Evolutionary conservation across 2,329 filamentous ascomycete species (phyloP).

Genomic region (Seiridium unicorne): DNA sequence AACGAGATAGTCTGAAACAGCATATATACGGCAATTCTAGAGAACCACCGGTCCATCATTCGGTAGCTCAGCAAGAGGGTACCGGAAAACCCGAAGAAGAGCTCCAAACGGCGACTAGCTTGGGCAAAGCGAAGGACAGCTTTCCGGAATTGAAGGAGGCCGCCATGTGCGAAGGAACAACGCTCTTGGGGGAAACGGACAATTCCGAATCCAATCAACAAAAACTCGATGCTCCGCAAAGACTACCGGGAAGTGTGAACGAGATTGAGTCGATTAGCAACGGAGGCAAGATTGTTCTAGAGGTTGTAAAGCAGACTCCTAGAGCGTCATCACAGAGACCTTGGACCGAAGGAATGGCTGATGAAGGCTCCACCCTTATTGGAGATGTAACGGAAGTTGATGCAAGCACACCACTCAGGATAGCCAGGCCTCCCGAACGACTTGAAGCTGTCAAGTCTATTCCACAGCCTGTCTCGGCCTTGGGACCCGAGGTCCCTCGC

Average conservation of each 20-base stretch:
- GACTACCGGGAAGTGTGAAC: background rate
- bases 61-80: too few relatives aligned
- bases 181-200: background rate
- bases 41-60: too few relatives aligned
- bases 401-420: background rate
- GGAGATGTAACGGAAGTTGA: slow-evolving; percentile 18
- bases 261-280: too few relatives aligned
- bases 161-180: background rate
- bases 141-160: background rate
- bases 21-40: too few relatives aligned
- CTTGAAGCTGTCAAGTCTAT: background rate
- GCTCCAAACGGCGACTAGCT: too few relatives aligned
- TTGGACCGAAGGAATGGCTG: slow-evolving; percentile 3
- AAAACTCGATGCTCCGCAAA: background rate
- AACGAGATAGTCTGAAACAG: too few relatives aligned
- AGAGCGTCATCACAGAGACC: background rate
- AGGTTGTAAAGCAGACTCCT: background rate
- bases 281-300: background rate
- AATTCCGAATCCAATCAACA: background rate
- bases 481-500: too few relatives aligned
- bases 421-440: background rate
- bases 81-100: too few relatives aligned
- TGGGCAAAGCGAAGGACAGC: too few relatives aligned
- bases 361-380: slow-evolving; percentile 21
- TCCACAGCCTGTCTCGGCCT: background rate